Percentiles rank a stretch among this genome's conserved stretches.
Evolutionary conservation across 495 filamentous ascomycete genomes (phyloP).

Genomic region (Neurospora sp.): DNA sequence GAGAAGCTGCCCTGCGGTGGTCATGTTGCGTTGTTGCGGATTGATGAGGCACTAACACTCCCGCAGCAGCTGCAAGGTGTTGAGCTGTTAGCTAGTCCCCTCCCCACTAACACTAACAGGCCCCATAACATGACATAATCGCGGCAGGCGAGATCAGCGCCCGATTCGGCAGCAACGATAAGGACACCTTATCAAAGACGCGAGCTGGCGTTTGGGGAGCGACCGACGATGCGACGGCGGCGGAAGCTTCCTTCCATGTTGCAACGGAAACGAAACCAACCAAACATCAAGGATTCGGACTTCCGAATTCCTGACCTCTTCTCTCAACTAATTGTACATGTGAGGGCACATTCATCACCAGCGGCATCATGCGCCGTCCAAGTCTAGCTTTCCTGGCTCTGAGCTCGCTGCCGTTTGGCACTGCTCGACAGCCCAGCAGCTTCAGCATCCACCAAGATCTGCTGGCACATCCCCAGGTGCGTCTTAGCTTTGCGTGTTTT

Average conservation of each 20-base stretch:
- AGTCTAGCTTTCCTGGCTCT: slow-evolving; percentile 29
- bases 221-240: neutral
- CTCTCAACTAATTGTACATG: slow-evolving; percentile 11
- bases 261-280: neutral
- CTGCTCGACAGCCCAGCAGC: slow-evolving; percentile 32
- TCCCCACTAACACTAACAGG: neutral
- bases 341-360: slow-evolving; percentile 20
- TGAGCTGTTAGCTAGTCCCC: neutral
- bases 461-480: slow-evolving; percentile 82
- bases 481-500: slow-evolving; percentile 6
- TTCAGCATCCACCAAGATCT: slow-evolving; percentile 78
- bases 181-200: slow-evolving; percentile 18
- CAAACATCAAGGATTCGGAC: neutral
- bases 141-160: neutral
- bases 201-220: slow-evolving; percentile 4
- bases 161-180: slow-evolving; percentile 9
- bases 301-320: neutral
- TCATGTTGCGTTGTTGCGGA: neutral
- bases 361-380: slow-evolving; percentile 42
- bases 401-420: slow-evolving; percentile 25
- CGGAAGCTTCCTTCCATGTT: slow-evolving; percentile 2
- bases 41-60: neutral
- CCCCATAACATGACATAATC: neutral
- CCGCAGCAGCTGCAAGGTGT: fast-evolving
- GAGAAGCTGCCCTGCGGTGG: neutral